Evolutionary conservation across 2,329 filamentous ascomycete species (phyloP), one percentile per base, ranked within the genome.

Genomic region (Cladobotryum protrusum): DNA sequence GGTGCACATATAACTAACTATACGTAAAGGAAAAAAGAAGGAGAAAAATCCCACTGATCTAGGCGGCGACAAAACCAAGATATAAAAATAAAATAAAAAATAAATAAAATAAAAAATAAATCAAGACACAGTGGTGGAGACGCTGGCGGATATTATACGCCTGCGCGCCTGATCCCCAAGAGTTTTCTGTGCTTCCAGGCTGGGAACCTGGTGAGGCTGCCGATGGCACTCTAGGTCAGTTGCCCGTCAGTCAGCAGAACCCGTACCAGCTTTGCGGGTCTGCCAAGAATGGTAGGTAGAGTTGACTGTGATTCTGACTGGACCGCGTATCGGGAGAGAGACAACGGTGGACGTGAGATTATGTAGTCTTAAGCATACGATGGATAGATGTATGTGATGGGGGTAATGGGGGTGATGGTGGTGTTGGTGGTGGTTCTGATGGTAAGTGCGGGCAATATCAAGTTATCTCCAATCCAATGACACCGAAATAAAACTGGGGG

Each of bases 181-280:
- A 29, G 4, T 29, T 8, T 29, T 29, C 24, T 29, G 24, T 29
- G 24, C 24, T 29, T 9, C 20, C 24, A 29, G 24, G 24, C 11
- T 7, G 29, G 33, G 19, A 24, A n/a, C 18, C 14, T 20, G 20
- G 17, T 45, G 46, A 52, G 49, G 46, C 49, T 49, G 41, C 37
- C 42, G 32, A 49, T 52, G 46, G 41, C 44, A 39, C 43, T 15
- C 33, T 19, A 43, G 50, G 50, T 52, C 50, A 52, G 46, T 52
- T 34, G 50, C 47, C 50, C 47, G 46, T 45, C 50, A 37, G 50
- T 52, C 47, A 52, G 50, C 50, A 44, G 50, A 14, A 43, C 48
- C 29, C 36, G 24, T 29, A 49, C 49, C 49, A 46, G 34, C 19
- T 14, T 20, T 52, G 43, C 50, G 50, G 50, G 42, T 49, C 50